Conservation (phyloP, 148 eudicot genomes). For the Rhododendron williamsianum region DNA sequence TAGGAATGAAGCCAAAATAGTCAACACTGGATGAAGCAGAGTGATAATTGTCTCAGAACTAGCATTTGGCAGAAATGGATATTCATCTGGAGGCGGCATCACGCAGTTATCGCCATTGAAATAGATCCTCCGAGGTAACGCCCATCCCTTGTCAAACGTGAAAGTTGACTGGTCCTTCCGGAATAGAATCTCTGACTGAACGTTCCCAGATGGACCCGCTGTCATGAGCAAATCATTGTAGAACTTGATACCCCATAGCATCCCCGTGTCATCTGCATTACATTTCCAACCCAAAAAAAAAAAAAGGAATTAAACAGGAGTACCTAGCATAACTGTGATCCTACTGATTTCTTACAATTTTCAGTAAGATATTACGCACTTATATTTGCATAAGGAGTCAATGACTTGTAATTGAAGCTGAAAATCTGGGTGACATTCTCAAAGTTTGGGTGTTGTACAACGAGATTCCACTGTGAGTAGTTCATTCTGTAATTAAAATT, state of each 20-base stretch:
- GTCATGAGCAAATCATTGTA: constrained; percentile 56
- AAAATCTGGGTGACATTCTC: constrained; percentile 42
- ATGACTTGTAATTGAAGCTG: constrained; percentile 1
- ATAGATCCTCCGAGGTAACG: background rate
- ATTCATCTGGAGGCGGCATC: background rate
- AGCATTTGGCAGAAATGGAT: background rate
- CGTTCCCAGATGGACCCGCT: constrained; percentile 46
- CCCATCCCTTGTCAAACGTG: background rate
- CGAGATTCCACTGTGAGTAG: constrained; percentile 67
- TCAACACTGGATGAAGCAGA: constrained; percentile 15
- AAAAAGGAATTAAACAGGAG: background rate
- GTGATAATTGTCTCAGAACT: constrained; percentile 9
- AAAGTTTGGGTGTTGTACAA: constrained; percentile 63
- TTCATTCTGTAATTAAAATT: constrained; percentile 63
- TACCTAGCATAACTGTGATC: background rate
- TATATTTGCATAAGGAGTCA: constrained; percentile 12
- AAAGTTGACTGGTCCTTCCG: background rate
- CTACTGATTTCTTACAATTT: background rate
- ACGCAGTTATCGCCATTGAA: background rate
- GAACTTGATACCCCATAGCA: constrained; percentile 55
- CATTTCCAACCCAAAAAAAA: background rate
- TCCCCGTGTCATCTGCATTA: constrained; percentile 49
- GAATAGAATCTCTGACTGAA: constrained; percentile 33
- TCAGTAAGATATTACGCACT: constrained; percentile 31
- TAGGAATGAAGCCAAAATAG: background rate